phyloP scores from a whole-genome alignment of 345 rosid genomes.

The Boechera stricta region DNA sequence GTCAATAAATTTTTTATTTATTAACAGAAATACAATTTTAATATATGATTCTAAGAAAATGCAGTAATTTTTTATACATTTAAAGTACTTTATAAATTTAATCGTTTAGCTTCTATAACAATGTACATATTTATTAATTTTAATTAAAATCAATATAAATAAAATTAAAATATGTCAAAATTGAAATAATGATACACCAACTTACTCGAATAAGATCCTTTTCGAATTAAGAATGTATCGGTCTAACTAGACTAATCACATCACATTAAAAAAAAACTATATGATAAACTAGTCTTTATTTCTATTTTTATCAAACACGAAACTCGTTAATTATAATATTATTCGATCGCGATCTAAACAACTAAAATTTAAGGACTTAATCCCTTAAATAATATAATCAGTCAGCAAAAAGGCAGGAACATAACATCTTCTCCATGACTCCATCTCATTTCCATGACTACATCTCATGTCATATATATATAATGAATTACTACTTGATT shows the following conservation, averaged over 20 bases:
- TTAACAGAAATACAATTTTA: too few relatives aligned
- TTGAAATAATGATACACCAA: neutral
- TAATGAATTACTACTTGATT: constrained; percentile 8
- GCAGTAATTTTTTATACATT: too few relatives aligned
- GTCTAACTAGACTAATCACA: constrained; percentile 20
- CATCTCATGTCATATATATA: constrained; percentile 1
- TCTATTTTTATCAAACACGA: constrained; percentile 5
- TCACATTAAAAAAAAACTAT: constrained; percentile 5
- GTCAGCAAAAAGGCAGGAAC: constrained; percentile 26
- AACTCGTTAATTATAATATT: neutral
- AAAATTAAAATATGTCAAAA: neutral
- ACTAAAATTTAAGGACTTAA: constrained; percentile 14
- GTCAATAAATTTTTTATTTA: neutral
- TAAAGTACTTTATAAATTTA: too few relatives aligned
- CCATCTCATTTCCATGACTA: constrained; percentile 17
- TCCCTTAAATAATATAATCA: neutral
- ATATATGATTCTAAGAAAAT: too few relatives aligned
- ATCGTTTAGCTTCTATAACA: too few relatives aligned
- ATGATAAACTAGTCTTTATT: neutral
- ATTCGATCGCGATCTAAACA: constrained; percentile 20
- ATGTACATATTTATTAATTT: too few relatives aligned
- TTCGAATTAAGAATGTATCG: neutral
- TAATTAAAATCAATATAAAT: neutral
- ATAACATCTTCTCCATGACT: constrained; percentile 8
- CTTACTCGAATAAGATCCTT: neutral